Percentiles rank a stretch among this genome's conserved stretches.
Conservation (phyloP, 1,284 basidiomycete genomes). For the Irpex sp. region DNA sequence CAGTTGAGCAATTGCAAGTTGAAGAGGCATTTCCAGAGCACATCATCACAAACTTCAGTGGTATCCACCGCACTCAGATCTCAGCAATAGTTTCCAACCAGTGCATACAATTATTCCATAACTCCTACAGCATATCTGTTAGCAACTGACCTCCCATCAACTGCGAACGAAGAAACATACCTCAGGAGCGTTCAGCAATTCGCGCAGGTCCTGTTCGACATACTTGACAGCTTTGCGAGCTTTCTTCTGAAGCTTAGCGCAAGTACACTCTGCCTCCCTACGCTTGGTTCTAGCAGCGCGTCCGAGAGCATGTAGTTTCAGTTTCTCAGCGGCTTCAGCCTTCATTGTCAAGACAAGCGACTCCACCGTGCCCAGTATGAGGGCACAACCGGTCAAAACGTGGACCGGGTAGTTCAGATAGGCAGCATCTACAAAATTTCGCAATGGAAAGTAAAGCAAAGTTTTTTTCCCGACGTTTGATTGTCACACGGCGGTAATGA, state of each 20-base stretch:
- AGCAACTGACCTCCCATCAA: background rate
- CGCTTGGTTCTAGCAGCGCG: conserved; percentile 1
- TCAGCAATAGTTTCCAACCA: conserved; percentile 4
- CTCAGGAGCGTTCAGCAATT: conserved; percentile 36
- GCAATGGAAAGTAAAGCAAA: background rate
- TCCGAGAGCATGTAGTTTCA: background rate
- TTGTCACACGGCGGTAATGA: background rate
- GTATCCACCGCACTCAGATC: background rate
- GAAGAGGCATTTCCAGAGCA: background rate
- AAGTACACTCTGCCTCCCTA: conserved; percentile 16
- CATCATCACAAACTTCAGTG: background rate
- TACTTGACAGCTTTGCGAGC: conserved; percentile 33
- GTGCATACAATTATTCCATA: conserved; percentile 6
- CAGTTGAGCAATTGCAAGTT: background rate
- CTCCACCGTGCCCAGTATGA: conserved; percentile 20
- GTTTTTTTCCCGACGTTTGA: too few species aligned
- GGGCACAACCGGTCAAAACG: conserved; percentile 10
- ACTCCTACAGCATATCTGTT: background rate
- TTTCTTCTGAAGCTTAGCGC: conserved; percentile 20
- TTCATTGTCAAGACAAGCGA: conserved; percentile 35
- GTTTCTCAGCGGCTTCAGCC: conserved; percentile 20
- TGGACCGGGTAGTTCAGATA: conserved; percentile 26
- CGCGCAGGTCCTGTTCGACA: conserved; percentile 43
- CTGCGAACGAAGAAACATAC: conserved; percentile 28
- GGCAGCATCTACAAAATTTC: conserved; percentile 35